phyloP scores from a whole-genome alignment of 768 basidiomycete species.

The Termitomyces sp. region DNA sequence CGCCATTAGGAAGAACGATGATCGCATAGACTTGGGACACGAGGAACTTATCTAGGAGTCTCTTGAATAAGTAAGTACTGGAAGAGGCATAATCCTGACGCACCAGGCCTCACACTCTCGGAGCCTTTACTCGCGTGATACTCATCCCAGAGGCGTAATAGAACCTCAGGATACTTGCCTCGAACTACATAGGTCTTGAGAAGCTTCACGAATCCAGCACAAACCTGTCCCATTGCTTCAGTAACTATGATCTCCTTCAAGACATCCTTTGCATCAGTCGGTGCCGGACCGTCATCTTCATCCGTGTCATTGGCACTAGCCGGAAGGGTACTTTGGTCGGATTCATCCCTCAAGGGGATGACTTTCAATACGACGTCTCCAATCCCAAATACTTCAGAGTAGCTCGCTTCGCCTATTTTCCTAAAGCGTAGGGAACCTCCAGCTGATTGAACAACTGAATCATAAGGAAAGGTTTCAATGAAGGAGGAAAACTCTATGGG shows the following conservation, averaged over 20 bases:
- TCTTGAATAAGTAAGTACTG: not conserved
- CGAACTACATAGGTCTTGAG: slow-evolving; percentile 81
- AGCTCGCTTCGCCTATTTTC: slow-evolving; percentile 96
- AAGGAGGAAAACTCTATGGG: slow-evolving; percentile 80
- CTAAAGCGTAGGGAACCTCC: slow-evolving; percentile 36
- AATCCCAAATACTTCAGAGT: slow-evolving; percentile 92
- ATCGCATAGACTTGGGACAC: slow-evolving; percentile 82
- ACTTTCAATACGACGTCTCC: slow-evolving; percentile 89
- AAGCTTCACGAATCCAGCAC: slow-evolving; percentile 74
- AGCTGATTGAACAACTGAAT: slow-evolving; percentile 48
- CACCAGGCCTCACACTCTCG: slow-evolving; percentile 83
- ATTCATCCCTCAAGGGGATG: slow-evolving; percentile 66
- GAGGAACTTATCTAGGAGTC: slow-evolving; percentile 58
- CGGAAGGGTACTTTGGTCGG: slow-evolving; percentile 7
- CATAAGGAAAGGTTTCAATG: slow-evolving; percentile 74
- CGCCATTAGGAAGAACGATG: slow-evolving; percentile 86
- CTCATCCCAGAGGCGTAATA: slow-evolving; percentile 85
- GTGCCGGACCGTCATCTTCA: slow-evolving; percentile 55
- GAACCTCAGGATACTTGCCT: slow-evolving; percentile 74
- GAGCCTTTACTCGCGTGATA: slow-evolving; percentile 73
- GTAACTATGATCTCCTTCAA: slow-evolving; percentile 79
- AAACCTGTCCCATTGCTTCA: slow-evolving; percentile 68
- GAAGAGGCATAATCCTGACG: slow-evolving; percentile 4
- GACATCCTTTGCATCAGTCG: slow-evolving; percentile 69
- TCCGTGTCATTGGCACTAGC: slow-evolving; percentile 11